Evolutionary conservation across 352 stramenopile species (phyloP), one percentile per base, ranked within the genome.

Genomic region (Peronospora belbahrii): DNA sequence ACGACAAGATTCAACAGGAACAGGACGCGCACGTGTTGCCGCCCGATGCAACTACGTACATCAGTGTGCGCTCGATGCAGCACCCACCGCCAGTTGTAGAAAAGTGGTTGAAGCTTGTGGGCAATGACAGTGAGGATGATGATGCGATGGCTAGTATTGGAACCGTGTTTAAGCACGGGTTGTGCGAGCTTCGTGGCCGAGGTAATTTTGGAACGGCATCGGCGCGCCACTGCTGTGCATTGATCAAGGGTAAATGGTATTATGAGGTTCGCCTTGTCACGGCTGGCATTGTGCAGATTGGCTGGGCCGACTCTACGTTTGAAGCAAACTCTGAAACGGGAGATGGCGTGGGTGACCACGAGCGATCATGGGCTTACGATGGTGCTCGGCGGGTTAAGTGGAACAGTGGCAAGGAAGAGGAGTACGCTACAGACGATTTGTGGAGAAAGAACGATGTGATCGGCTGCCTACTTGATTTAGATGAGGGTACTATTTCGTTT

Each of bases 241-340:
- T 86, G 43, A 71, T 64, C 5, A 48, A 44, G 8, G 82, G 82
- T 13, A 86, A 85, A 60, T 90, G 77, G 76, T 95, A 96, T 52
- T 96, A 94, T 57, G 88, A 97, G 48, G 88, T 96, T 11, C 76
- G 77, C 19, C 65, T 97, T 8, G 51, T 95, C 24, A 94, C 85
- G 6, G 77, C 77, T 54, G 88, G 86, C 13, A 67, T 97, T 9
- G 86, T 95, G 39, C 90, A 97, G 57, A 56, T 97, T 40, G 90
- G 90, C n/a, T 97, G 88, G 90, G 83, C 86, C 6, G 83, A 94
- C 49, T 70, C 58, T 6, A 69, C 70, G 2, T 96, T 96, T 42
- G 58, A 59, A 13, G 71, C 75, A 7, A 77, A 92, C 39, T 91
- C 83, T 1, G 77, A 72, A 35, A 68, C 68, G 1, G 90, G 88